Evolutionary conservation across 1,284 basidiomycete genomes (phyloP), one percentile per base, ranked within the genome.

Genomic region (Bondarzewia mesenterica): DNA sequence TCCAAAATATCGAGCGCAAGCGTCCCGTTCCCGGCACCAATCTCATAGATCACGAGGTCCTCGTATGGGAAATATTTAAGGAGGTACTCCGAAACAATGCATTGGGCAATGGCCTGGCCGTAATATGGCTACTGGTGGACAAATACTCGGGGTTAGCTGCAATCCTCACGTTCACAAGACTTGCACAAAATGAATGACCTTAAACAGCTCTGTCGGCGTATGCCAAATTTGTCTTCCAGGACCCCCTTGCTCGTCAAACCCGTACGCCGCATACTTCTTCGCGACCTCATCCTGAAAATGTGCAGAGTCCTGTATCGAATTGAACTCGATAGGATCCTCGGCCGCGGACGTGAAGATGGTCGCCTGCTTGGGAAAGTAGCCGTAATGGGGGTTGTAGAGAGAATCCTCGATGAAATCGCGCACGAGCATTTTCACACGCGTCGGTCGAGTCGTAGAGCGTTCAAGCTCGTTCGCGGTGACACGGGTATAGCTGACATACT

Each of bases 331-430:
- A 3, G 72, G 63, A 27, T 75, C 70, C 22, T 82, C 15, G 4
- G 14, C 8, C 15, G 23, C 79, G 3, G 84, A 69, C 39, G 82
- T 77, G 65, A 95, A 90, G 56, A 96, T 95, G 42, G 82, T 86
- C 2, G 88, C 93, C 61, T 93, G 86, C 58, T 88, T 87, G 21
- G 90, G 84, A 63, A 99, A 99, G 69, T 99, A 99, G 35, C 96
- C 96, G 61, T 99, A 99, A 63, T 93, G 69, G 2, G 93, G 94
- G 61, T 99, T 98, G 71, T 99, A 99, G 39, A 99, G 69, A 16
- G 89, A 86, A 63, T 99, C 96, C 60, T 98, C 91, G 56, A 99
- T 94, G 64, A 91, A 99, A 69, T 99, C 95, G 52, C 96, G 78
- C 42, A 89, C 84, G 29, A 99, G 84, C 91, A 98, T 96, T 64